phyloP scores from a whole-genome alignment of 805 yeast species.

The Alloascoidea africana region DNA sequence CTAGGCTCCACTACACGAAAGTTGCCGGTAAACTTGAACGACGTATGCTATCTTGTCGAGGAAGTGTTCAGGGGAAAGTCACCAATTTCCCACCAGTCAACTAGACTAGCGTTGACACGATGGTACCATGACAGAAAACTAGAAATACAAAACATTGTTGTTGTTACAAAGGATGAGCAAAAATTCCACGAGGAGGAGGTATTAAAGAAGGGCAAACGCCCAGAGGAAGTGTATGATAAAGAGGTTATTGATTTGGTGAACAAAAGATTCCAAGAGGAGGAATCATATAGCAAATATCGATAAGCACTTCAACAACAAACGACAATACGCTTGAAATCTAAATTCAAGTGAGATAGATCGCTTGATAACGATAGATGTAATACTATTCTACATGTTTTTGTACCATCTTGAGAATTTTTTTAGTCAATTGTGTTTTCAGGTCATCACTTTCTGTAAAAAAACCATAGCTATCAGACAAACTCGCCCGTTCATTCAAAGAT shows the following conservation, averaged over 20 bases:
- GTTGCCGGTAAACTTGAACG: constrained; percentile 57
- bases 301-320: too few relatives aligned
- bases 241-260: constrained; percentile 44
- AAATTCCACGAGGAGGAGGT: constrained; percentile 63
- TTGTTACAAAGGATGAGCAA: constrained; percentile 84
- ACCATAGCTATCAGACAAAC: too few relatives aligned
- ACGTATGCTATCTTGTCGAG: constrained; percentile 72
- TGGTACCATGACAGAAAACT: constrained; percentile 68
- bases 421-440: too few relatives aligned
- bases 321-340: too few relatives aligned
- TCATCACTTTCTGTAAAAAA: too few relatives aligned
- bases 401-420: too few relatives aligned
- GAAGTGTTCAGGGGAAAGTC: constrained; percentile 91
- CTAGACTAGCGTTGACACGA: constrained; percentile 63
- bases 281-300: constrained; percentile 56
- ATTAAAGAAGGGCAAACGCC: constrained; percentile 45
- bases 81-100: constrained; percentile 69
- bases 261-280: constrained; percentile 61
- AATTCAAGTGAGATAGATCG: too few relatives aligned
- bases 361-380: too few relatives aligned
- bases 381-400: too few relatives aligned
- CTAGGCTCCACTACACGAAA: constrained; percentile 54
- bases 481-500: too few relatives aligned
- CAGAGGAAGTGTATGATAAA: constrained; percentile 45
- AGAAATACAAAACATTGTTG: constrained; percentile 63